These are phyloP conservation scores for Cystobasidiaceae sp. DNA, from an alignment of 1,284 basidiomycete genomes.

Conservation along the genomic window DNA sequence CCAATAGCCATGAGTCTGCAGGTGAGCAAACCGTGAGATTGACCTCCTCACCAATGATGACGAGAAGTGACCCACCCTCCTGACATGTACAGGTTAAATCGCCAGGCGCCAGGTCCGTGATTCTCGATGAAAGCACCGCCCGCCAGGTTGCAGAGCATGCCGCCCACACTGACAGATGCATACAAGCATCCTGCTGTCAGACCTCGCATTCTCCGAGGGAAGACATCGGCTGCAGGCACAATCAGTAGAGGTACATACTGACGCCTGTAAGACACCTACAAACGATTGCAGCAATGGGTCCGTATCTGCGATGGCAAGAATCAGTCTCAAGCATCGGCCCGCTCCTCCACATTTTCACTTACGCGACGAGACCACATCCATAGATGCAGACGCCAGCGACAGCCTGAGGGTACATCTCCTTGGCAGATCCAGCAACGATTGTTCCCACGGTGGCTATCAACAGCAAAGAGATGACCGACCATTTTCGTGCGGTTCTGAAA, in stretches of 20 bases:
- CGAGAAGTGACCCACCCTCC: not conserved
- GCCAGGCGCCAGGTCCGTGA: conserved; percentile 10
- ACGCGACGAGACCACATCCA: conserved; percentile 5
- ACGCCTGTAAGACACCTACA: not conserved
- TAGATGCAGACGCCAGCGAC: conserved; percentile 18
- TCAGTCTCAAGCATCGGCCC: not conserved
- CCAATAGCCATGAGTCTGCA: not conserved
- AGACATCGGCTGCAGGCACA: conserved; percentile 13
- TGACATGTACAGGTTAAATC: conserved; percentile 7
- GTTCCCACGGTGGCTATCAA: not conserved
- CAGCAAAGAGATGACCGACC: not conserved
- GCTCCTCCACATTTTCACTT: not conserved
- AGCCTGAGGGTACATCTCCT: not conserved
- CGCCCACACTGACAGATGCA: conserved; percentile 1
- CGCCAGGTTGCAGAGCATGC: not conserved
- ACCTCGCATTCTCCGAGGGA: conserved; percentile 24
- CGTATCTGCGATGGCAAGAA: not conserved
- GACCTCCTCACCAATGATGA: not conserved
- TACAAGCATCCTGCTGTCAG: conserved; percentile 14
- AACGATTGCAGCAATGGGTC: not conserved
- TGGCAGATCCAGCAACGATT: conserved; percentile 7
- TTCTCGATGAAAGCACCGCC: conserved; percentile 12
- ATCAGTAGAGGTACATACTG: not conserved
- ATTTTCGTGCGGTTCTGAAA: conserved; percentile 8
- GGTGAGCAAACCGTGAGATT: not conserved